These are phyloP conservation scores for Beauveria scarabaeidicola DNA, from an alignment of 2,329 filamentous ascomycete species.

Conservation along the genomic window DNA sequence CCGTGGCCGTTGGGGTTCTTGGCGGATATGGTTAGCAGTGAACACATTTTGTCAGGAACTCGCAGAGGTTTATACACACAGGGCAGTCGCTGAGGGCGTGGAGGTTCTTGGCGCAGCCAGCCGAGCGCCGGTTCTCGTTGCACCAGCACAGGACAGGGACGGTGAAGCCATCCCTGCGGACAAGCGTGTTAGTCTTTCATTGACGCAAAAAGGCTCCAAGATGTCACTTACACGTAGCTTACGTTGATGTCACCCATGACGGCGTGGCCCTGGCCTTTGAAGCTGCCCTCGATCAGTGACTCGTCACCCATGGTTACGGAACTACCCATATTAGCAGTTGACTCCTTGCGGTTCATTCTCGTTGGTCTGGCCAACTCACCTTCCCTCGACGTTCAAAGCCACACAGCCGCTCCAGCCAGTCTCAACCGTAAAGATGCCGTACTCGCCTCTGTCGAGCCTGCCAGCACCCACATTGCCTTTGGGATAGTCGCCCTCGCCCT, in stretches of 20 bases:
- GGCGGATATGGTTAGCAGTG: neutral
- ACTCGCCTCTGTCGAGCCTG: neutral
- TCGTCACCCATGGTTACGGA: conserved; percentile 17
- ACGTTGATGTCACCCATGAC: conserved; percentile 12
- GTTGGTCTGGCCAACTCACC: neutral
- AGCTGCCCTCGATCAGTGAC: conserved; percentile 13
- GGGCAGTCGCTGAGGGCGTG: neutral
- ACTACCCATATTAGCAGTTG: neutral
- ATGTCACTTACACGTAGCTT: conserved; percentile 13
- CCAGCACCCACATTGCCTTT: conserved; percentile 3
- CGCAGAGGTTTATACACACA: neutral
- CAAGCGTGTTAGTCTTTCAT: neutral
- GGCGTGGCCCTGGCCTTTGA: conserved; percentile 7
- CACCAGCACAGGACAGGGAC: conserved; percentile 11
- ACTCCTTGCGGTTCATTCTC: neutral
- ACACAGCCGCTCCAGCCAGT: conserved; percentile 11
- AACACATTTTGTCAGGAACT: too few relatives aligned
- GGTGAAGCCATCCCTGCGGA: conserved; percentile 8
- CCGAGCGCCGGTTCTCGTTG: conserved; percentile 11
- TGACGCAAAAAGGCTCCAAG: neutral
- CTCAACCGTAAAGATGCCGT: conserved; percentile 1
- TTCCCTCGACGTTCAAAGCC: conserved; percentile 5
- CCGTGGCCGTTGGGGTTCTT: conserved; percentile 10
- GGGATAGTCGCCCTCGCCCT: neutral
- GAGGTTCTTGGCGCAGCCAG: conserved; percentile 12